Base-by-base conservation (phyloP, 345 rosid species). In the Arabis alpina region DNA sequence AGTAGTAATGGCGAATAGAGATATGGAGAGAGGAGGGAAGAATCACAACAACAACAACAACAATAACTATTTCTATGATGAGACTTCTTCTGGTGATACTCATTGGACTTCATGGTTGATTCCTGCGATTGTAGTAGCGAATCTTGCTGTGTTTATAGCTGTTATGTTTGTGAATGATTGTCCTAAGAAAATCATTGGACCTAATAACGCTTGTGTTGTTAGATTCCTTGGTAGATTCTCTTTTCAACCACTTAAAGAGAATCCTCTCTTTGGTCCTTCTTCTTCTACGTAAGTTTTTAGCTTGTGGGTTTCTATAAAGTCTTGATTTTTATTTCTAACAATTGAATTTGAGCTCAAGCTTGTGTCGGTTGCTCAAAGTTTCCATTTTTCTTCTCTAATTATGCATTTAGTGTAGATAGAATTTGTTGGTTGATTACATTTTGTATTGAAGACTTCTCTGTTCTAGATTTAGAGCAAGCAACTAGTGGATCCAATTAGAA, bases 241-340 rank as follows among this genome's bases (percentile, higher is more conserved):
- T 6, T 95, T 95, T 78, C 83, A 92, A 82, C 98, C 99, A 27
- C 78, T 86, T 66, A 85, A 65, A 69, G 97, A 88, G 75, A 95
- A 95, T 61, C 99, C 99, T 76, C 86, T 92, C 43, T 86, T 95
- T 65, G 99, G 98, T 24, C 97, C 98, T 2, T 95, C 99, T 70
- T 84, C 97, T 77, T 27, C 55, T 4, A 85, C 98, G 98, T 95
- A 75, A 82, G 96, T 77, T 58, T 37, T 23, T 12, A 16, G 52
- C 25, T 66, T 51, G 13, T 61, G 47, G 56, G 74, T 57, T 3
- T 41, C 55, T 62, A 68, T 2, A 36, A 44, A 66, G 54, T 59
- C 12, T 51, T 54, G 10, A 6, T 41, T 34, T 40, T 64, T 12
- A 4, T 12, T 15, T 30, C n/a, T 14, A 36, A 48, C 13, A 40